phyloP scores from a whole-genome alignment of 2,329 filamentous ascomycete genomes.

The Pyrenochaeta sp. region DNA sequence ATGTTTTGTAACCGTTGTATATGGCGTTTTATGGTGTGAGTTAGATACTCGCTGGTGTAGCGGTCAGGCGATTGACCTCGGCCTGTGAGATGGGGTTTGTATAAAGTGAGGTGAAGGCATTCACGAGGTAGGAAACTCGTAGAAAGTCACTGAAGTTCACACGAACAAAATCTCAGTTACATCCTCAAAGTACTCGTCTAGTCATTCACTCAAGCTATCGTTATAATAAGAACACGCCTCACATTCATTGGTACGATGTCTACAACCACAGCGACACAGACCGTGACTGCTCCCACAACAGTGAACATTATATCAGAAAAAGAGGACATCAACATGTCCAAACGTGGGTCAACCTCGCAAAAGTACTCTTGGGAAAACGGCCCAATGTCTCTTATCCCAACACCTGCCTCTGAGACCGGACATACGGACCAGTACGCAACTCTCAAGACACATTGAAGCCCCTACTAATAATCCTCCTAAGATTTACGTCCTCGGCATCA shows the following conservation, averaged over 20 bases:
- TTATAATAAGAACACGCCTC: not conserved
- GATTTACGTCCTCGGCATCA: conserved; percentile 51
- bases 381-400: conserved; percentile 16
- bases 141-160: no score
- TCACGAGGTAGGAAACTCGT: no score
- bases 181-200: no score
- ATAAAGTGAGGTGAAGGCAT: no score
- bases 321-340: not conserved
- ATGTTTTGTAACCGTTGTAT: no score
- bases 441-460: not conserved
- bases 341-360: not conserved
- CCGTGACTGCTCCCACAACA: not conserved
- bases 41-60: no score
- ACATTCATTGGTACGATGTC: not conserved
- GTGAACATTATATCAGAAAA: not conserved
- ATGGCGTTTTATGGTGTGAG: no score
- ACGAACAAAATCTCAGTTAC: no score
- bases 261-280: conserved; percentile 4
- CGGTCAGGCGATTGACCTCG: no score
- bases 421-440: not conserved
- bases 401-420: not conserved
- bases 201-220: no score
- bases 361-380: conserved; percentile 18
- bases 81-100: no score
- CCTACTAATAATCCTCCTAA: no score